Evolutionary conservation across 495 filamentous ascomycete species (phyloP), one percentile per base, ranked within the genome.

Genomic region (Penicillium ochrochloron): DNA sequence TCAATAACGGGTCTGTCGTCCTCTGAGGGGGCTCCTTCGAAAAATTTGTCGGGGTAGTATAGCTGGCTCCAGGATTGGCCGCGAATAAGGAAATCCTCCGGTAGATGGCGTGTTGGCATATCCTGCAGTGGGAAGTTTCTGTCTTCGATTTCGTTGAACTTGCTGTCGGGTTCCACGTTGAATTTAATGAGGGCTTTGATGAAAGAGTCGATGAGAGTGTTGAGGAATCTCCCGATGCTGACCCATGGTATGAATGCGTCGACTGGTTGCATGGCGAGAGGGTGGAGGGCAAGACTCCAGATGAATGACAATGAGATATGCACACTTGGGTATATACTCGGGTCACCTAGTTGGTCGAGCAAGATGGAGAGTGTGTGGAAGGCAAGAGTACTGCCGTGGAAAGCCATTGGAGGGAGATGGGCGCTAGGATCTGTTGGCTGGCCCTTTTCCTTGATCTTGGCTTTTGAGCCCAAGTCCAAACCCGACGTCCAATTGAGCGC

Each of bases 11-110:
- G 86, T 61, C 92, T 90, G 23, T 95, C 91, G 39, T 95, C 90
- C 58, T 93, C 92, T 7, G 89, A 83, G 64, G 84, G 84, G 15
- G 87, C 84, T 57, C 85, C 83, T 4, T 81, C 72, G 69, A 97
- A 97, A 82, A 89, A 97, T 2, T 78, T 72, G 0, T 78, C 65
- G 0, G 92, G 91, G 59, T 88, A 95, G 61, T 93, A 91, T 11
- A 76, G 70, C 46, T 87, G 82, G 5, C 84, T 85, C 87, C 89
- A 97, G 4, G 88, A 70, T 21, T 94, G 84, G 0, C 94, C 95
- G 6, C 90, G 85, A 59, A 96, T 86, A 0, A 88, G 80, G 63
- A 87, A 97, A 65, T 99, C 95, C 65, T 97, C 95, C 0, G 92
- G 88, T 0, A 97, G 72, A 5, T 92, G 92, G n/a, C 84, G 78